Evolutionary conservation across 1,139 yeast genomes (phyloP).

Genomic region (Diutina scorzettiae): DNA sequence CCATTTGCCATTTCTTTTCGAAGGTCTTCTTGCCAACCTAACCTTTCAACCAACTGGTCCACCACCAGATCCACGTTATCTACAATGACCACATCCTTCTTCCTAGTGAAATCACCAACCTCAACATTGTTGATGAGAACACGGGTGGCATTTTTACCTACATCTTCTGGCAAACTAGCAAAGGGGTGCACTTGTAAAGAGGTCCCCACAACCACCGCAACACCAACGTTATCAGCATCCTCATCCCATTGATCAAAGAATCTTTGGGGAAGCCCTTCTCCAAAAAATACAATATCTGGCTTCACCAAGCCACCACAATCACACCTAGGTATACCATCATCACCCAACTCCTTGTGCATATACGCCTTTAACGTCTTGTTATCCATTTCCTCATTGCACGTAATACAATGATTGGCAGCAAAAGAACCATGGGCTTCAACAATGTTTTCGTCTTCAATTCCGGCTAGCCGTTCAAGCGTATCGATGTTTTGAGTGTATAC

Average conservation of each 20-base stretch:
- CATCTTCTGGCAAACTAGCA: conserved; percentile 67
- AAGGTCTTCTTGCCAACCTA: conserved; percentile 58
- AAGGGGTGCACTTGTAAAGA: conserved; percentile 84
- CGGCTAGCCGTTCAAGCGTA: conserved; percentile 79
- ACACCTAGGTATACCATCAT: conserved; percentile 39
- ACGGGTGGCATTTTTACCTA: conserved; percentile 36
- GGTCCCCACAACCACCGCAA: conserved; percentile 87
- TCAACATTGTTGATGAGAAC: conserved; percentile 61
- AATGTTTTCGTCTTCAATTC: conserved; percentile 48
- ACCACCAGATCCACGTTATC: conserved; percentile 24
- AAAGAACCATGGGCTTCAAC: conserved; percentile 96
- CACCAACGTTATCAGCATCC: conserved; percentile 47
- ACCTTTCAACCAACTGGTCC: conserved; percentile 32
- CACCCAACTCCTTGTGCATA: conserved; percentile 18
- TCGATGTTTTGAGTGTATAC: conserved; percentile 90
- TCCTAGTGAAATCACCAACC: conserved; percentile 56
- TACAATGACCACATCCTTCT: background rate
- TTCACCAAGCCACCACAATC: conserved; percentile 66
- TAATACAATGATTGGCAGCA: conserved; percentile 72
- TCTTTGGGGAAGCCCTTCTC: conserved; percentile 64
- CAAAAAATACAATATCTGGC: conserved; percentile 90
- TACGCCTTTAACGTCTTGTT: conserved; percentile 34
- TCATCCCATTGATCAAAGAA: conserved; percentile 62
- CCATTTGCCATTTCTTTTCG: conserved; percentile 13
- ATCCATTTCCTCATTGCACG: conserved; percentile 49